Evolutionary conservation across 2,329 filamentous ascomycete genomes (phyloP), one percentile per base, ranked within the genome.

Genomic region (Albophoma yamanashiensis): DNA sequence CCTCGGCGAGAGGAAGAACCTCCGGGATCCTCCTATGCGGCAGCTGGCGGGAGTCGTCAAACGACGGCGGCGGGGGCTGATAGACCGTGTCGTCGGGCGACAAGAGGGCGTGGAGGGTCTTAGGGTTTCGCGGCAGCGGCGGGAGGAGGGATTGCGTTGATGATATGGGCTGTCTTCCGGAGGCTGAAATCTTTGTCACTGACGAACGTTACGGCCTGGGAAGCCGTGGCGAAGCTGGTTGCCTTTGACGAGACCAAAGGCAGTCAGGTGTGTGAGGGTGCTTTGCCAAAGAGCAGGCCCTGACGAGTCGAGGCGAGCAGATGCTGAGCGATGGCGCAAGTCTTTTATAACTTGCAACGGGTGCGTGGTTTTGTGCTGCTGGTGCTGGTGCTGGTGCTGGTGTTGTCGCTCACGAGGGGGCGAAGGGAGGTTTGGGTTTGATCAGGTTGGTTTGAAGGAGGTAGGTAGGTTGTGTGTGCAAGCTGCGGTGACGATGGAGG

Each of bases 1-100:
- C 94, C 94, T 92, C 93, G 78, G 81, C 82, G 81, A 94, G 93
- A 96, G 92, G 93, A 97, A 97, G 93, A 96, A 92, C 89, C 89
- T 87, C 84, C 85, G 86, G 88, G 88, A 85, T 85, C 87, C 89
- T 95, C 90, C 91, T 97, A 99, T 99, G 93, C 94, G 94, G 94
- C 94, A 97, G 93, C 91, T 96, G 89, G 84, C 81, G 78, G 76
- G 79, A 78, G 78, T 83, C 77, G 75, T 83, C 78, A 74, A 79
- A 82, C 76, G 81, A 82, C 75, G 76, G 73, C 68, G 79, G 70
- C 64, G 79, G 74, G 70, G 75, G 64, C 66, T 75, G 74, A 73
- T 79, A 74, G 71, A 74, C 73, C 69, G 75, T 74, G 68, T 73
- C 73, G 74, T 81, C 73, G 71, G 81, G 77, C 74, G 82, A 76